A percentile compares a stretch with the other conserved stretches of the same genome.
Conservation (phyloP, 352 stramenopile species). For the Aphanomyces astaci region DNA sequence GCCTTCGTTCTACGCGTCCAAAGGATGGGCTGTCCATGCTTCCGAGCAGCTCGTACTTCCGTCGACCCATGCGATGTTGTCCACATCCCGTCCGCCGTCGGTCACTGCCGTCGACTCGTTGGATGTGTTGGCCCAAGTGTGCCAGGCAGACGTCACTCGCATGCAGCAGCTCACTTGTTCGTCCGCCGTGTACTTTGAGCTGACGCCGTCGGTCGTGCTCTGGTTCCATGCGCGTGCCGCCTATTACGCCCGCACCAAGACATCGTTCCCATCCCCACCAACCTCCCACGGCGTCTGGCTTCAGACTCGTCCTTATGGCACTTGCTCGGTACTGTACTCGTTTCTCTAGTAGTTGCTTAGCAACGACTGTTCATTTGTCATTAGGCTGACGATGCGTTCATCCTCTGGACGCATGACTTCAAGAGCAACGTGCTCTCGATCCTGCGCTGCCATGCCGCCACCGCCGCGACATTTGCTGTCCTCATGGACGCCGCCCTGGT, state of each 20-base stretch:
- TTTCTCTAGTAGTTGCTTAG: no score
- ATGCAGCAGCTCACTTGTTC: background rate
- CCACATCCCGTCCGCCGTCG: background rate
- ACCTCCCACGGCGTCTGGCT: background rate
- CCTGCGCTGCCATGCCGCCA: background rate
- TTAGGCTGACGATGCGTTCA: background rate
- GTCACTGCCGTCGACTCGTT: background rate
- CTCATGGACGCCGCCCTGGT: background rate
- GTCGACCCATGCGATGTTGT: background rate
- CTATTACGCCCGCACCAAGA: background rate
- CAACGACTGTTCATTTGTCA: no score
- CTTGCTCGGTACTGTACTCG: no score
- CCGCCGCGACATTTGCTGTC: background rate
- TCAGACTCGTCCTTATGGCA: background rate
- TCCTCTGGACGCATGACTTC: constrained; percentile 13
- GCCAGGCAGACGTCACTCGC: background rate
- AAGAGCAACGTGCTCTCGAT: background rate
- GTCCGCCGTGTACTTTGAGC: background rate
- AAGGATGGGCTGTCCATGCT: background rate
- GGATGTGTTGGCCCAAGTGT: background rate
- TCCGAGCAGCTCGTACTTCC: background rate
- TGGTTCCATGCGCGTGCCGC: constrained; percentile 2
- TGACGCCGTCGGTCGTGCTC: background rate
- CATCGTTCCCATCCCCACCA: background rate
- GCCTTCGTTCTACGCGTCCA: background rate